phyloP scores from a whole-genome alignment of 2,329 filamentous ascomycete species.

The Exophiala alcalophila region DNA sequence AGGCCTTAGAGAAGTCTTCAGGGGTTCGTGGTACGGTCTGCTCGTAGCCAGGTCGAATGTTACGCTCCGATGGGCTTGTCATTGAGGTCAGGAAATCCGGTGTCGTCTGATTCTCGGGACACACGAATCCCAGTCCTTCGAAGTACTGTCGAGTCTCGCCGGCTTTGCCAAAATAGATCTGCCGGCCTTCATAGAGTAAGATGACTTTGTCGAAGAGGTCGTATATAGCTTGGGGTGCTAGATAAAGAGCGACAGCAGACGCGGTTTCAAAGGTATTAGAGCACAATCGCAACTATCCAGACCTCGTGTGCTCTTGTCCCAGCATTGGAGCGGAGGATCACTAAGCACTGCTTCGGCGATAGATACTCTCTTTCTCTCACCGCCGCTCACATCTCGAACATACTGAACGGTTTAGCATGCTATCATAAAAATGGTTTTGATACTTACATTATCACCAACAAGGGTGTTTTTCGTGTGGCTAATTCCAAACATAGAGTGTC shows the following conservation, averaged over 20 bases:
- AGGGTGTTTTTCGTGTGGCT: constrained; percentile 46
- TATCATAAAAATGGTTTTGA: no score
- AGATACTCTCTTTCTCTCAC: constrained; percentile 59
- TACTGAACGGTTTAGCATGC: no score
- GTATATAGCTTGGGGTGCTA: constrained; percentile 51
- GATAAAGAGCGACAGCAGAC: constrained; percentile 58
- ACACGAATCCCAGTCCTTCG: constrained; percentile 65
- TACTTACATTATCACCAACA: constrained; percentile 55
- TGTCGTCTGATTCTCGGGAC: constrained; percentile 65
- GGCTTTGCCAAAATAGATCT: constrained; percentile 72
- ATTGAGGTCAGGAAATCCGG: constrained; percentile 71
- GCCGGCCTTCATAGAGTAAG: constrained; percentile 71
- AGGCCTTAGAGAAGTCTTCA: constrained; percentile 62
- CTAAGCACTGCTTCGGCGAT: constrained; percentile 54
- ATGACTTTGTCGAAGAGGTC: constrained; percentile 71
- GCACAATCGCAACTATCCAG: constrained; percentile 52
- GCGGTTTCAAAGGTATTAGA: constrained; percentile 50
- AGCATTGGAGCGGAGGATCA: constrained; percentile 43
- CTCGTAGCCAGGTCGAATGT: constrained; percentile 59
- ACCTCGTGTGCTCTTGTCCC: constrained; percentile 52
- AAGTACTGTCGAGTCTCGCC: constrained; percentile 63
- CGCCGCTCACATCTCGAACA: constrained; percentile 60
- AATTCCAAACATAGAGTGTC: constrained; percentile 50
- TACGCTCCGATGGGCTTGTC: constrained; percentile 62
- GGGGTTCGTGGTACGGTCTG: constrained; percentile 63